Evolutionary conservation across 805 yeast genomes (phyloP).

Genomic region (Priceomyces medius): DNA sequence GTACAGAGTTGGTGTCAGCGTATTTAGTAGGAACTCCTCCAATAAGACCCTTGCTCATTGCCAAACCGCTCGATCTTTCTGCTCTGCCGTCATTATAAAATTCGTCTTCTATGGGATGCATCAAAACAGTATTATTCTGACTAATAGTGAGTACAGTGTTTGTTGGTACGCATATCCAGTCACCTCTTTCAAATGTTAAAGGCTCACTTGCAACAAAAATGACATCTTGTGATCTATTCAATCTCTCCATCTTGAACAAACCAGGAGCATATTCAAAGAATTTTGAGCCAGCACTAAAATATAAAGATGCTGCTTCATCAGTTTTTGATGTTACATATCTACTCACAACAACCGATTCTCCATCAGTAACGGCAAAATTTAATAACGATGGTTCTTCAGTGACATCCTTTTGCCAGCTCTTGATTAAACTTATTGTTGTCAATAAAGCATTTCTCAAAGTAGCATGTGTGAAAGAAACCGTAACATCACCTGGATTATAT

Average conservation of each 20-base stretch:
- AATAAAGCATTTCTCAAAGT: conserved; percentile 66
- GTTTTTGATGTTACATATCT: conserved; percentile 85
- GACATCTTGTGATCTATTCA: conserved; percentile 89
- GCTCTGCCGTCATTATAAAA: conserved; percentile 71
- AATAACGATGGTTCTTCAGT: conserved; percentile 70
- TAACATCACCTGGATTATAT: conserved; percentile 53
- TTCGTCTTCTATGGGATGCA: conserved; percentile 91
- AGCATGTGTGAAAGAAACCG: conserved; percentile 46
- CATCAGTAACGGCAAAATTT: conserved; percentile 95
- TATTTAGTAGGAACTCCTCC: conserved; percentile 81
- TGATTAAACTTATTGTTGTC: conserved; percentile 70
- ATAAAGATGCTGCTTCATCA: conserved; percentile 95
- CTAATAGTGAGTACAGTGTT: conserved; percentile 81
- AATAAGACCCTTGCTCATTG: conserved; percentile 88
- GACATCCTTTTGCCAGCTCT: conserved; percentile 72
- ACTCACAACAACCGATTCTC: conserved; percentile 78
- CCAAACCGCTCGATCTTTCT: conserved; percentile 74
- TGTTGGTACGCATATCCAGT: conserved; percentile 96
- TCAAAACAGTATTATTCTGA: conserved; percentile 73
- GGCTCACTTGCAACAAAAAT: conserved; percentile 98
- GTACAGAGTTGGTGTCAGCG: conserved; percentile 2
- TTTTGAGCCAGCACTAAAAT: conserved; percentile 89
- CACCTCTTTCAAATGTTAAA: conserved; percentile 91
- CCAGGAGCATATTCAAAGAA: conserved; percentile 91
- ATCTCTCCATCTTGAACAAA: conserved; percentile 89